Evolutionary conservation across 2,329 filamentous ascomycete genomes (phyloP).

Genomic region (Hirsutella minnesotensis): DNA sequence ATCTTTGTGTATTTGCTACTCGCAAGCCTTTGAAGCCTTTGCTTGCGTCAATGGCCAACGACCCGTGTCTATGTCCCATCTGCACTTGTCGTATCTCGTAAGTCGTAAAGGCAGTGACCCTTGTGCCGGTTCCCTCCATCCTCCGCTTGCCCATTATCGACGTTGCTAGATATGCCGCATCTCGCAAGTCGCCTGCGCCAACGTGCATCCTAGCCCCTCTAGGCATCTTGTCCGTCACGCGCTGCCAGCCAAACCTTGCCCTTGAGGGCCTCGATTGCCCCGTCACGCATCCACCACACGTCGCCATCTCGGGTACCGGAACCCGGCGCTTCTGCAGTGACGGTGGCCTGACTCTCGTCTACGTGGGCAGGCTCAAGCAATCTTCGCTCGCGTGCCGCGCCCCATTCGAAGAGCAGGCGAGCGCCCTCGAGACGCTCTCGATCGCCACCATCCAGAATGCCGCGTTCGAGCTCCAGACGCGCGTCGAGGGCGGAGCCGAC

Average conservation of each 20-base stretch:
- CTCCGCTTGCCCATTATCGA: not conserved
- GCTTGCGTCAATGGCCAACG: too few species aligned
- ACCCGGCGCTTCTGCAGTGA: conserved; percentile 13
- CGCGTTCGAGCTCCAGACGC: conserved; percentile 50
- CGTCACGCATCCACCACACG: conserved; percentile 44
- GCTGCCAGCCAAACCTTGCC: conserved; percentile 41
- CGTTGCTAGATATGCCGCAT: not conserved
- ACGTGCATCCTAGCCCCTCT: conserved; percentile 3
- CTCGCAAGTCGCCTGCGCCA: not conserved
- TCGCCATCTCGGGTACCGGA: conserved; percentile 14
- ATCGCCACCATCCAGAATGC: conserved; percentile 29
- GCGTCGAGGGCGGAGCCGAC: conserved; percentile 53
- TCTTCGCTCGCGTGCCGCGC: conserved; percentile 26
- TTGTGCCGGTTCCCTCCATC: conserved; percentile 10
- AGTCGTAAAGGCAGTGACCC: too few species aligned
- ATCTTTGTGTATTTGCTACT: too few species aligned
- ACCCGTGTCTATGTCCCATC: too few species aligned
- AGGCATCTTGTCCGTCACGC: conserved; percentile 16
- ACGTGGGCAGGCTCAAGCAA: conserved; percentile 12
- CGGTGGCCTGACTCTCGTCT: conserved; percentile 22
- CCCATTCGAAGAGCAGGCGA: conserved; percentile 45
- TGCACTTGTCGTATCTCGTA: too few species aligned
- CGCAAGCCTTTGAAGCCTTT: too few species aligned
- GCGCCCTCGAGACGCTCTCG: conserved; percentile 34
- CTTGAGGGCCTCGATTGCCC: conserved; percentile 42